These are phyloP conservation scores for Echria macrotheca DNA, from an alignment of 495 filamentous ascomycete genomes.

Conservation along the genomic window DNA sequence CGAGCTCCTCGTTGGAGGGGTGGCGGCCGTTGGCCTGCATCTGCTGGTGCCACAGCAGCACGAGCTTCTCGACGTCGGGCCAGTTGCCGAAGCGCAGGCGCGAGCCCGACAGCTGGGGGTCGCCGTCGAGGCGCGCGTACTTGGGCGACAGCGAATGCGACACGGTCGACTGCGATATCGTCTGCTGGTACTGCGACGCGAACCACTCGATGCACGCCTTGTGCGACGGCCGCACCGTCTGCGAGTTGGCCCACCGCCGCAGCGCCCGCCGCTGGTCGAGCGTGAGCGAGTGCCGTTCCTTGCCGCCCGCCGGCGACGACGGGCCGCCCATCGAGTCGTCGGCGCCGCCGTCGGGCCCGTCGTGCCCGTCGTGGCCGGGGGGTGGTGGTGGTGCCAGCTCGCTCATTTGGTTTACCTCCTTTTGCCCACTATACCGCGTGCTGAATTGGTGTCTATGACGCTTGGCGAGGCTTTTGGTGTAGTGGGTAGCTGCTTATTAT, in stretches of 20 bases:
- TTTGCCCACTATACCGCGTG: too few relatives aligned
- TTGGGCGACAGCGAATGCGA: constrained; percentile 48
- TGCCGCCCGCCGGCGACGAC: constrained; percentile 28
- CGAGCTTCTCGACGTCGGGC: constrained; percentile 51
- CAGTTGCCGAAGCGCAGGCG: constrained; percentile 50
- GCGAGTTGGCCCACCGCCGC: constrained; percentile 45
- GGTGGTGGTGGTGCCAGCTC: too few relatives aligned
- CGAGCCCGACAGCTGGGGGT: constrained; percentile 45
- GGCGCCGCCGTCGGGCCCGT: constrained; percentile 13
- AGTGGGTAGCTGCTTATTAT: constrained; percentile 6
- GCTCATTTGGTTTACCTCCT: too few relatives aligned
- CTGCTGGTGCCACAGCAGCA: constrained; percentile 46
- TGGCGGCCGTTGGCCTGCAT: constrained; percentile 39
- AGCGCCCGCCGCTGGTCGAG: constrained; percentile 49
- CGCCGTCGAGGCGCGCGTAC: constrained; percentile 48
- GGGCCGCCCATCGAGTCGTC: constrained; percentile 1
- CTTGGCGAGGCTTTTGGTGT: constrained; percentile 13
- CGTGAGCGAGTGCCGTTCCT: constrained; percentile 47
- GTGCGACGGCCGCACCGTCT: constrained; percentile 43
- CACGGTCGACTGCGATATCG: constrained; percentile 48
- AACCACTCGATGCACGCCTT: constrained; percentile 53
- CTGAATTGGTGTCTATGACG: too few relatives aligned
- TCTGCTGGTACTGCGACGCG: constrained; percentile 43
- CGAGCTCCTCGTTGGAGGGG: constrained; percentile 47
- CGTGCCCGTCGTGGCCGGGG: background rate